These are phyloP conservation scores for Protea cynaroides DNA, from an alignment of 164 flowering plant genomes.

Conservation along the genomic window DNA sequence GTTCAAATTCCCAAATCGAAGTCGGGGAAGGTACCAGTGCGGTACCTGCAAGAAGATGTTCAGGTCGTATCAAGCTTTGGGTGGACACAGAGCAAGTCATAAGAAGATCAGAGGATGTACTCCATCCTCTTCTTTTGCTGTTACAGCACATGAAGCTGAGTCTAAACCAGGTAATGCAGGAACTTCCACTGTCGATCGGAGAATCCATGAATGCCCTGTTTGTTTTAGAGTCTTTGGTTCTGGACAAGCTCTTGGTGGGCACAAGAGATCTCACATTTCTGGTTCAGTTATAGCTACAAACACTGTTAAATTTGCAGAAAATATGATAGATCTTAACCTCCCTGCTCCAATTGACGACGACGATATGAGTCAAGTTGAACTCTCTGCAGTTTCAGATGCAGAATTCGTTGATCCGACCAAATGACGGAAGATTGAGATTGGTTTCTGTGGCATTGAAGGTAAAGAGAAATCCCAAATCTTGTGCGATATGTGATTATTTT, in stretches of 20 bases:
- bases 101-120: conserved; percentile 47
- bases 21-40: conserved; percentile 51
- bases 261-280: conserved; percentile 66
- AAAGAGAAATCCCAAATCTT: no score
- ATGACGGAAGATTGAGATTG: not conserved
- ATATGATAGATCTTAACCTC: conserved; percentile 72
- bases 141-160: conserved; percentile 5
- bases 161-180: conserved; percentile 12
- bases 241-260: conserved; percentile 95
- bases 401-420: conserved; percentile 24
- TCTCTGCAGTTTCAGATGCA: conserved; percentile 48
- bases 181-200: conserved; percentile 20
- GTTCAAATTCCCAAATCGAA: conserved; percentile 8
- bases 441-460: no score
- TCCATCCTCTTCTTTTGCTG: not conserved
- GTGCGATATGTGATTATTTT: not conserved
- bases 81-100: conserved; percentile 91
- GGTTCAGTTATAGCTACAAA: conserved; percentile 13
- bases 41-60: conserved; percentile 75
- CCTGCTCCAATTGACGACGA: conserved; percentile 76
- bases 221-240: conserved; percentile 67
- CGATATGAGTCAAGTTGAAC: conserved; percentile 44
- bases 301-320: conserved; percentile 24
- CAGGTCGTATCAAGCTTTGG: conserved; percentile 76
- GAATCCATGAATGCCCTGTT: conserved; percentile 64